Conservation (phyloP, 2,329 filamentous ascomycete species). For the Fonsecaea multimorphosa region DNA sequence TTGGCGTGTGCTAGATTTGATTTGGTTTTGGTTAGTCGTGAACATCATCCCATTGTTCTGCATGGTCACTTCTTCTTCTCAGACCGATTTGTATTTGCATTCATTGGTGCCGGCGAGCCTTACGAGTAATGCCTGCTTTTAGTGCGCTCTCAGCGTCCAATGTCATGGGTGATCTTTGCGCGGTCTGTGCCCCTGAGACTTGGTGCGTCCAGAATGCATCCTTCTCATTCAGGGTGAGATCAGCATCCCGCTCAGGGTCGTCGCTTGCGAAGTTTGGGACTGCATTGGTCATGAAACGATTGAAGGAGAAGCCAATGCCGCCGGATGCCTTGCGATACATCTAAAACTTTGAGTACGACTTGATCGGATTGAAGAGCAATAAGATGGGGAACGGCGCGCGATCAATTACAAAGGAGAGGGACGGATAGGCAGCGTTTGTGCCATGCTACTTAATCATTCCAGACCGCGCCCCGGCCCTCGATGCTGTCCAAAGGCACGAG, state of each 20-base stretch:
- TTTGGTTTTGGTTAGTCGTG: neutral
- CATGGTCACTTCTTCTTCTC: neutral
- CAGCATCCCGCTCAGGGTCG: neutral
- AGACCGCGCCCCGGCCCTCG: neutral
- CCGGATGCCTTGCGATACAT: conserved; percentile 44
- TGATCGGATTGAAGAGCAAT: neutral
- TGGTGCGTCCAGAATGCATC: conserved; percentile 11
- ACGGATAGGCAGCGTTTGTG: neutral
- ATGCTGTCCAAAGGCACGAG: neutral
- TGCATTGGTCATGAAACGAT: conserved; percentile 38
- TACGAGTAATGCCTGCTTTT: conserved; percentile 3
- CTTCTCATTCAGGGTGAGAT: conserved; percentile 4
- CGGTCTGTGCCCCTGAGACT: neutral
- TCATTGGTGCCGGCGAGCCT: neutral
- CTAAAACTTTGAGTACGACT: neutral
- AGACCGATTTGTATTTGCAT: too few species aligned
- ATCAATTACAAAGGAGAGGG: neutral
- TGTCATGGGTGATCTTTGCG: conserved; percentile 6
- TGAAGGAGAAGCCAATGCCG: conserved; percentile 40
- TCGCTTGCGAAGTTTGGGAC: conserved; percentile 47
- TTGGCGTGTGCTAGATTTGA: neutral
- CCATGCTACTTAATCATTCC: neutral
- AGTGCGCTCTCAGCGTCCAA: conserved; percentile 1
- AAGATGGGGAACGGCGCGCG: too few species aligned
- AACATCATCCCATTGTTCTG: neutral